A percentile compares a stretch with the other conserved stretches of the same genome.
These are phyloP conservation scores for Chlamydomonas asymmetrica DNA, from an alignment of 139 green algal species.

Conservation along the genomic window DNA sequence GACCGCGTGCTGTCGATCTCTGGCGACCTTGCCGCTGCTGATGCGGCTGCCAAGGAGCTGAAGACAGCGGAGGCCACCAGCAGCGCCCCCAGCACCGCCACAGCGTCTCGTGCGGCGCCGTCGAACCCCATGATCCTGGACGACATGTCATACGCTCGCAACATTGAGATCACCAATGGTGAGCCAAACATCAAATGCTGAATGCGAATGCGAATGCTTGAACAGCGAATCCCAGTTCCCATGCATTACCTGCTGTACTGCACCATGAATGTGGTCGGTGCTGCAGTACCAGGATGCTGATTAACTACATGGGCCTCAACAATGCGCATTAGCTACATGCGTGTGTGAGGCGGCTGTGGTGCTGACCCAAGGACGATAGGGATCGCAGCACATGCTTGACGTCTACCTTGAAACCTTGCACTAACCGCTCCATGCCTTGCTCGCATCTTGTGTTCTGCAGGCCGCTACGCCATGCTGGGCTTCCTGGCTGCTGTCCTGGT, in stretches of 20 bases:
- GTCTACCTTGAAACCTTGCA: neutral
- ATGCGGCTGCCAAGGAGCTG: constrained; percentile 32
- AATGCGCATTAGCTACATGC: neutral
- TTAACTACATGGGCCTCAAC: neutral
- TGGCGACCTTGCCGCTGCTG: neutral
- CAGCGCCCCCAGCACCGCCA: neutral
- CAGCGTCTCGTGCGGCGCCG: neutral
- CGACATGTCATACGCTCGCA: constrained; percentile 38
- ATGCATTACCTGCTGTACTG: neutral
- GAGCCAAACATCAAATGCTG: no score
- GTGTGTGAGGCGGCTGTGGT: constrained; percentile 7
- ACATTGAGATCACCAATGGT: constrained; percentile 60
- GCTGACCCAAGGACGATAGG: constrained; percentile 35
- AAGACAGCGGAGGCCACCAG: neutral
- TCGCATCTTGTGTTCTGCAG: neutral
- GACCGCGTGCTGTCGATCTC: constrained; percentile 16
- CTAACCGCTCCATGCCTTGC: neutral
- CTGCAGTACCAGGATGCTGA: neutral
- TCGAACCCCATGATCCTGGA: neutral
- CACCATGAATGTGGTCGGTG: no score
- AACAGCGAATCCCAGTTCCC: no score
- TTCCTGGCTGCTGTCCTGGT: constrained; percentile 65
- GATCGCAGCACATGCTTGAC: no score
- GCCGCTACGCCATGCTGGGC: constrained; percentile 59
- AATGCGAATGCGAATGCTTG: no score